phyloP scores from a whole-genome alignment of 768 basidiomycete species.

The Lepiota brunneoincarnata region DNA sequence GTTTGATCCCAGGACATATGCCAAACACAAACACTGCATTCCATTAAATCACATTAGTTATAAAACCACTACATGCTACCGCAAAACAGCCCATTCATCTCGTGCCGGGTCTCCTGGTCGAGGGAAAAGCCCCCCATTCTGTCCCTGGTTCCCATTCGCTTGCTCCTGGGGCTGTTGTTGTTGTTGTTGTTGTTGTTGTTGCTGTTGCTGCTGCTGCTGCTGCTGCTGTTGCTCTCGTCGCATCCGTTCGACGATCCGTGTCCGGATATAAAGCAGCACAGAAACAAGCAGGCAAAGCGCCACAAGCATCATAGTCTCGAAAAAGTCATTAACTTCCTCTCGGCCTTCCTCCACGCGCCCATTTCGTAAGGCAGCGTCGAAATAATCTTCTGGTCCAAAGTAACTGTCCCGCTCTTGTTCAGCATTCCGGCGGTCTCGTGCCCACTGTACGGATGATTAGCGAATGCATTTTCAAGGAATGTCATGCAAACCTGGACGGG shows the following conservation, averaged over 20 bases:
- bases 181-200: conserved; percentile 52
- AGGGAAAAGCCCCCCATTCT: conserved; percentile 50
- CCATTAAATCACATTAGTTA: conserved; percentile 15
- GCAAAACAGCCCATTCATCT: conserved; percentile 63
- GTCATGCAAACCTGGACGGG: conserved; percentile 57
- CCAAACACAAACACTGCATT: conserved; percentile 2
- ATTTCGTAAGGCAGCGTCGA: conserved; percentile 62
- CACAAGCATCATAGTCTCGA: conserved; percentile 78
- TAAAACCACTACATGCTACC: conserved; percentile 31
- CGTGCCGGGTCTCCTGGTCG: conserved; percentile 62
- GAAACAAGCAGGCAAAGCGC: conserved; percentile 72
- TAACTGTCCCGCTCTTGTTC: conserved; percentile 74
- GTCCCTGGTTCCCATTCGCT: conserved; percentile 27
- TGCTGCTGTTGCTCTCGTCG: conserved; percentile 59
- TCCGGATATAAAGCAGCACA: conserved; percentile 73
- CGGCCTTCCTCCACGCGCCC: conserved; percentile 56
- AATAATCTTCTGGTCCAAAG: conserved; percentile 81
- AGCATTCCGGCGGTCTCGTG: conserved; percentile 66
- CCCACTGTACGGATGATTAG: conserved; percentile 54
- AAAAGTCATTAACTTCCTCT: conserved; percentile 59
- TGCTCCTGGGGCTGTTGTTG: conserved; percentile 35
- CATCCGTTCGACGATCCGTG: conserved; percentile 71
- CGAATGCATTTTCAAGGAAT: background rate
- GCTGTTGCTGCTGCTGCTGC: conserved; percentile 34
- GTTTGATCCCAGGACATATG: background rate